Percentiles rank a stretch among this genome's conserved stretches.
Conservation (phyloP, 108 stramenopile species). For the Nitzschia inconspicua region DNA sequence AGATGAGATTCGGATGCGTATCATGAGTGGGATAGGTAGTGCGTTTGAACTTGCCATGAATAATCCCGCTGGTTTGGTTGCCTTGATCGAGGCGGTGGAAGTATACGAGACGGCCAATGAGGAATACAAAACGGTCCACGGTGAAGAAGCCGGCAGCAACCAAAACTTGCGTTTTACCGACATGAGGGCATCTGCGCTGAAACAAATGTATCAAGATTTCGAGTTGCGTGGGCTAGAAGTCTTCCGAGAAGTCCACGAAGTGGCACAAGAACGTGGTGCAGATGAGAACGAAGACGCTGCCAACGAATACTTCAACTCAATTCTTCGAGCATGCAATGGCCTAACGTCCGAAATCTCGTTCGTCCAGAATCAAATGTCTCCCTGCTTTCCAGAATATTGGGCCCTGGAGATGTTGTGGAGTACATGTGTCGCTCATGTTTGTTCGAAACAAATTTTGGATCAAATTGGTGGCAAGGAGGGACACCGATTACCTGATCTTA, state of each 20-base stretch:
- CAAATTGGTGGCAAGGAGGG: conserved; percentile 88
- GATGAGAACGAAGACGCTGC: conserved; percentile 54
- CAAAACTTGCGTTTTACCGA: conserved; percentile 74
- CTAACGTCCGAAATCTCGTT: conserved; percentile 79
- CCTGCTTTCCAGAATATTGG: conserved; percentile 87
- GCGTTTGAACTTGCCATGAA: conserved; percentile 83
- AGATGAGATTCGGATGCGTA: conserved; percentile 83
- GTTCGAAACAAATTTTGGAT: conserved; percentile 80
- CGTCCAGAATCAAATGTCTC: conserved; percentile 83
- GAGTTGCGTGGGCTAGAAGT: conserved; percentile 71
- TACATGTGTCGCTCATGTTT: conserved; percentile 82
- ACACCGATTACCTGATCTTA: conserved; percentile 68
- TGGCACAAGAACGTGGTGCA: not conserved
- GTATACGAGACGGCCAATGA: conserved; percentile 79
- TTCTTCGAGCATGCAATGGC: conserved; percentile 77
- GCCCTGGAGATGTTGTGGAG: conserved; percentile 80
- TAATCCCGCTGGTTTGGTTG: conserved; percentile 89
- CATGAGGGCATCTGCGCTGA: conserved; percentile 82
- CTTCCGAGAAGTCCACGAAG: conserved; percentile 66
- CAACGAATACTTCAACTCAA: conserved; percentile 67
- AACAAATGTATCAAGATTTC: conserved; percentile 82
- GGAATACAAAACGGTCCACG: conserved; percentile 59
- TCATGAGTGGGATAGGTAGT: conserved; percentile 72
- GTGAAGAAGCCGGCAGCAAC: conserved; percentile 33
- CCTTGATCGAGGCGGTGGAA: conserved; percentile 85